Conservation (phyloP, 768 basidiomycete species). For the Mycena polygramma region DNA sequence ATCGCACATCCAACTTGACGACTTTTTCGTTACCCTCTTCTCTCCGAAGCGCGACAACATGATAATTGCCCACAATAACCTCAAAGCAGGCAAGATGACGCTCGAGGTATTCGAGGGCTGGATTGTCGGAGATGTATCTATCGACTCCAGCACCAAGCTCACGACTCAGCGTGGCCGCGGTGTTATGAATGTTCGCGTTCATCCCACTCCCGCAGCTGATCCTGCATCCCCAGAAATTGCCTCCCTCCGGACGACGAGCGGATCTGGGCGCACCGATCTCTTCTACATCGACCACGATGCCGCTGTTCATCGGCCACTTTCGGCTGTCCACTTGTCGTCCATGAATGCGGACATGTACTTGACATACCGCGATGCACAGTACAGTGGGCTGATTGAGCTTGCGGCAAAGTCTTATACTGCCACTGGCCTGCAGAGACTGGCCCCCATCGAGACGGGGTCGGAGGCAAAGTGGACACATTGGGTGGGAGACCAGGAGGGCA, state of each 20-base stretch:
- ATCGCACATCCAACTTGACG: constrained; percentile 57
- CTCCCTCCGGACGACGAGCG: constrained; percentile 61
- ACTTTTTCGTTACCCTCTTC: constrained; percentile 61
- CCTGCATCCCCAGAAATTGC: constrained; percentile 50
- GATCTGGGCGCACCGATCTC: constrained; percentile 67
- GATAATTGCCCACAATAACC: constrained; percentile 57
- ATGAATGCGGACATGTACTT: constrained; percentile 68
- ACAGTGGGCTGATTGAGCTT: constrained; percentile 62
- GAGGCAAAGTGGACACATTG: constrained; percentile 56
- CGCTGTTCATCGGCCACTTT: constrained; percentile 61
- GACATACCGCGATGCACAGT: constrained; percentile 65
- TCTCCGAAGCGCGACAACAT: constrained; percentile 54
- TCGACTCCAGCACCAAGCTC: constrained; percentile 56
- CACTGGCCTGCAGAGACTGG: constrained; percentile 43
- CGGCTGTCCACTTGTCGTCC: constrained; percentile 60
- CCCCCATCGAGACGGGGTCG: constrained; percentile 15
- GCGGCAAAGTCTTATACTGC: constrained; percentile 56
- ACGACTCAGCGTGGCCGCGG: constrained; percentile 66
- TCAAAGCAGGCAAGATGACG: constrained; percentile 55
- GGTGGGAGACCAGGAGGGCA: constrained; percentile 54
- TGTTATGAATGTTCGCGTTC: constrained; percentile 60
- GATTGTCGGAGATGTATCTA: constrained; percentile 70
- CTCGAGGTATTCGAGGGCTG: constrained; percentile 67
- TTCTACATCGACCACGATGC: constrained; percentile 56
- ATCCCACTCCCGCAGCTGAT: constrained; percentile 54